Evolutionary conservation across 305 asterid species (phyloP), one percentile per base, ranked within the genome.

Genomic region (Solanum hybrid): DNA sequence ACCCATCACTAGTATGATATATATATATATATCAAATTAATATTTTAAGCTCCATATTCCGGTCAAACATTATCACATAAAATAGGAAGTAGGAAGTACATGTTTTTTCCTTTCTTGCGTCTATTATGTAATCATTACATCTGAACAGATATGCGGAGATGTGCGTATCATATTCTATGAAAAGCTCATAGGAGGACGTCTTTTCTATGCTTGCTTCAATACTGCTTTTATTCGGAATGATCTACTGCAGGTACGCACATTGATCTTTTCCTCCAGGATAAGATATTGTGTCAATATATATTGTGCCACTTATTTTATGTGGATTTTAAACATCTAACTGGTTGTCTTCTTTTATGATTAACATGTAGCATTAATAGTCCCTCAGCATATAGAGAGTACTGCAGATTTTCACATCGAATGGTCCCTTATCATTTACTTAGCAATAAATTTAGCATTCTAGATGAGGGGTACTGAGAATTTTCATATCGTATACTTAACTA

Each of bases 121-220:
- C 78, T 74, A 36, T 51, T 29, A 71, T 24, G 16, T 39, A 3
- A 18, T 6, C 29, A 9, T 90, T 42, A 8, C 26, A 9, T 29
- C 36, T 86, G 39, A 76, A 33, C 83, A 96, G 98, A 61, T 96
- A 33, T 89, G 90, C 5, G 97, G 98, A 76, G 99, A 95, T 57
- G 94, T 95, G 34, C 97, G 96, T 24, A 93, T 96, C 36, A 94
- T 94, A 86, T 94, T 96, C 92, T 96, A 95, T 6, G 96, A 96
- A 90, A 95, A 92, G 89, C 92, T 95, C 39, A 94, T 95, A 8
- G 97, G 99, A 57, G 97, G 97, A 69, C 96, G 97, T 26, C 92
- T 96, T 75, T 96, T 96, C 92, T 95, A 96, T 26, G 95, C 92
- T 5, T 95, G 98, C 94, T 96, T 96, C 94, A 96, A 96, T 79